phyloP scores from a whole-genome alignment of 768 basidiomycete species.

The Psilocybe cubensis region DNA sequence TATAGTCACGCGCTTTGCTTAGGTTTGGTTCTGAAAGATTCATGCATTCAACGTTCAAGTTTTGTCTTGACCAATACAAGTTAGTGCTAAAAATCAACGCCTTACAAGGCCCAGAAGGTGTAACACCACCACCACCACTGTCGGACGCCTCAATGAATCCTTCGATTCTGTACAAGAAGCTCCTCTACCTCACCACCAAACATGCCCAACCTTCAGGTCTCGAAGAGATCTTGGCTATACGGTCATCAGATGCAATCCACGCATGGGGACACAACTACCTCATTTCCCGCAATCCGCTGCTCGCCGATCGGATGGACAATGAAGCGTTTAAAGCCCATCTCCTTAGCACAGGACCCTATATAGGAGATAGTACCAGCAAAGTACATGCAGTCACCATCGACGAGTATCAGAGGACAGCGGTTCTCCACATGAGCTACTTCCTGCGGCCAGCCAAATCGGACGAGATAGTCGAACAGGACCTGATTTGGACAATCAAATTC shows the following conservation, averaged over 20 bases:
- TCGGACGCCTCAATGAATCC: no score
- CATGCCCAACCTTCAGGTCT: not conserved
- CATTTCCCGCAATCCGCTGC: not conserved
- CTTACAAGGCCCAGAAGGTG: no score
- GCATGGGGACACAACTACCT: constrained; percentile 5
- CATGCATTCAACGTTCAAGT: no score
- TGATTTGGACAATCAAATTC: constrained; percentile 3
- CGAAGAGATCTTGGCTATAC: not conserved
- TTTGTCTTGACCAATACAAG: no score
- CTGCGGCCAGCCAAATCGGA: not conserved
- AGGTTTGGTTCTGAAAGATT: no score
- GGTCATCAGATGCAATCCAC: not conserved
- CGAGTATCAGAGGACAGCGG: not conserved
- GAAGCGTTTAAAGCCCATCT: not conserved
- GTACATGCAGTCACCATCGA: not conserved
- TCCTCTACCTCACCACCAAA: not conserved
- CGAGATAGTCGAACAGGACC: not conserved
- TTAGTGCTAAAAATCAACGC: no score
- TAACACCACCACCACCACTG: no score
- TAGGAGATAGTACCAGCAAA: not conserved
- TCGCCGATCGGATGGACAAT: not conserved
- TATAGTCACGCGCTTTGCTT: no score
- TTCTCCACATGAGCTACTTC: not conserved
- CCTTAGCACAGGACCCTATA: not conserved
- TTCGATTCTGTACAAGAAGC: not conserved